phyloP scores from a whole-genome alignment of 805 yeast species.

The Pichia kluyveri region DNA sequence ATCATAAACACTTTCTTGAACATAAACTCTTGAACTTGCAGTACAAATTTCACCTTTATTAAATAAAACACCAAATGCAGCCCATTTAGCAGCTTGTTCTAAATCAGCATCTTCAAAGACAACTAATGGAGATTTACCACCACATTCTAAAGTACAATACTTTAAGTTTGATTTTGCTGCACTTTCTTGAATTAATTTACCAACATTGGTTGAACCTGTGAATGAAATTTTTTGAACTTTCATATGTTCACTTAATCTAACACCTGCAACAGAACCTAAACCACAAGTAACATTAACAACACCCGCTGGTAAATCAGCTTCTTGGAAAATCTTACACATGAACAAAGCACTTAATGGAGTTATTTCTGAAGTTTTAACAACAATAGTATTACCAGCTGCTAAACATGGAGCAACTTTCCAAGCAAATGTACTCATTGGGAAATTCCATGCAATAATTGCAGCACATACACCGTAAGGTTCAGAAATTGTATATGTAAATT shows the following conservation, averaged over 20 bases:
- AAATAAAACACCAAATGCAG: constrained; percentile 77
- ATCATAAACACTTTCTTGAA: constrained; percentile 80
- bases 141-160: constrained; percentile 89
- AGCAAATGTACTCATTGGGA: constrained; percentile 58
- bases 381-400: constrained; percentile 57
- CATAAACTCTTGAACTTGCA: constrained; percentile 87
- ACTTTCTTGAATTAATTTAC: constrained; percentile 69
- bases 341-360: constrained; percentile 60
- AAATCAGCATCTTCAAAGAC: constrained; percentile 81
- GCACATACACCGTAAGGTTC: constrained; percentile 68
- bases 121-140: constrained; percentile 93
- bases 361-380: constrained; percentile 55
- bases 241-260: constrained; percentile 47
- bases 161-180: constrained; percentile 84
- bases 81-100: constrained; percentile 64
- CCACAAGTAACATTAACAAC: constrained; percentile 57
- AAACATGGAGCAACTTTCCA: constrained; percentile 66
- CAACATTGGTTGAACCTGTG: constrained; percentile 64
- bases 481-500: constrained; percentile 52
- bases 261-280: constrained; percentile 52
- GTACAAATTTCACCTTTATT: constrained; percentile 96
- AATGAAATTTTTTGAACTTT: constrained; percentile 55
- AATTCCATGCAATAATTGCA: constrained; percentile 67
- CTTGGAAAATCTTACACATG: constrained; percentile 41
- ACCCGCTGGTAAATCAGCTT: constrained; percentile 60